phyloP scores from a whole-genome alignment of 1,284 basidiomycete species.

The Ustilago tritici region DNA sequence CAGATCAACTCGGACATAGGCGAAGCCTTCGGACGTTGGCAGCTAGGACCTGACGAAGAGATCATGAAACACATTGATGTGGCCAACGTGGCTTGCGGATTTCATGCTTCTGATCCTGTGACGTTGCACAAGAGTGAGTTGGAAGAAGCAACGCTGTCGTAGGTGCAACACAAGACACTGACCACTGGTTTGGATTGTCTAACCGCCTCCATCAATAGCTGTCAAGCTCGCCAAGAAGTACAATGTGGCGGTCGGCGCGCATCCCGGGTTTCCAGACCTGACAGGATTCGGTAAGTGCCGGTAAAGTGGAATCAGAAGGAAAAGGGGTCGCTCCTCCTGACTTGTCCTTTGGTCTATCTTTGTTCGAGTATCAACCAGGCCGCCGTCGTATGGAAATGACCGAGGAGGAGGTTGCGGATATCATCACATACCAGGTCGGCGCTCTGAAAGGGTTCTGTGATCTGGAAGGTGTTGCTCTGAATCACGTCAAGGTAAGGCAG shows the following conservation, averaged over 20 bases:
- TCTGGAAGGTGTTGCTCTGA: conserved; percentile 30
- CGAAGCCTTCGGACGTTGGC: conserved; percentile 39
- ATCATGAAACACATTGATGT: conserved; percentile 42
- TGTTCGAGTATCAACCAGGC: conserved; percentile 1
- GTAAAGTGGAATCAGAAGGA: background rate
- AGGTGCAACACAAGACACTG: no score
- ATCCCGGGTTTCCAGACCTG: conserved; percentile 41
- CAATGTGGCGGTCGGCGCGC: conserved; percentile 31
- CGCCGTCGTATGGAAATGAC: conserved; percentile 35
- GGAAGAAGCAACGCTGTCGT: background rate
- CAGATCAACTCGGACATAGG: conserved; percentile 42
- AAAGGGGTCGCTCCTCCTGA: background rate
- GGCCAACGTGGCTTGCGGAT: conserved; percentile 38
- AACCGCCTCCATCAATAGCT: conserved; percentile 2
- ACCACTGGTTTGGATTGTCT: no score
- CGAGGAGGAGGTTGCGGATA: conserved; percentile 36
- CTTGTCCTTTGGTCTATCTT: background rate
- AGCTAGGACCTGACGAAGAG: conserved; percentile 34
- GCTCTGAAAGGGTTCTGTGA: conserved; percentile 43
- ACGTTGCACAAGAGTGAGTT: conserved; percentile 36
- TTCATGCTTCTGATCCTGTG: conserved; percentile 40
- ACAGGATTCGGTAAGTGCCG: conserved; percentile 34
- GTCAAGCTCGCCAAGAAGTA: conserved; percentile 40
- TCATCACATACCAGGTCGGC: conserved; percentile 45
- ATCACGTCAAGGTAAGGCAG: conserved; percentile 34